These are phyloP conservation scores for Nephromyces sp. DNA, from an alignment of 169 alveolate genomes.

Conservation along the genomic window DNA sequence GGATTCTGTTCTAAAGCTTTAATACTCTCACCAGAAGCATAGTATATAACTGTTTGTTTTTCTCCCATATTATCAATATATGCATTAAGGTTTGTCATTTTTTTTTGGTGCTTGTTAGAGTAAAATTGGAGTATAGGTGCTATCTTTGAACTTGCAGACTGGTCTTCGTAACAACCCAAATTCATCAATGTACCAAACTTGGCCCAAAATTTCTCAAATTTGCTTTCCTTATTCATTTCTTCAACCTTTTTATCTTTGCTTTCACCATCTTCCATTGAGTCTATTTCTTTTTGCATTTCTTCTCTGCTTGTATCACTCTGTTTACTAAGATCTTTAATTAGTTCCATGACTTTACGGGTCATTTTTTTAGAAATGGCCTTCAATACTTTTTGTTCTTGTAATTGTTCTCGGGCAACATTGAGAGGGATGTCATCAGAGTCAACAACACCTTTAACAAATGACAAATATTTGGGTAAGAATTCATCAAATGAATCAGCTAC, in stretches of 20 bases:
- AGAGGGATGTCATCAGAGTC: slow-evolving; percentile 91
- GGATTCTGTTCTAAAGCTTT: slow-evolving; percentile 73
- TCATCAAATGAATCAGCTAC: slow-evolving; percentile 87
- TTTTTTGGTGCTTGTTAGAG: slow-evolving; percentile 68
- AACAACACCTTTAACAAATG: slow-evolving; percentile 86
- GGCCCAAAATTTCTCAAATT: slow-evolving; percentile 70
- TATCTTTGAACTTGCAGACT: slow-evolving; percentile 80
- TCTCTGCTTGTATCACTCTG: slow-evolving; percentile 71
- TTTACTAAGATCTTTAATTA: slow-evolving; percentile 78
- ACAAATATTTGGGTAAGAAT: slow-evolving; percentile 84
- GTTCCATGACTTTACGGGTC: slow-evolving; percentile 88
- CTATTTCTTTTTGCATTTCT: slow-evolving; percentile 18
- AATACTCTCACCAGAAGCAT: slow-evolving; percentile 57
- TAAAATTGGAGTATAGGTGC: slow-evolving; percentile 78
- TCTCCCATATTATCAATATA: slow-evolving; percentile 83
- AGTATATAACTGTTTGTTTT: slow-evolving; percentile 82
- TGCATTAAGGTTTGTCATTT: slow-evolving; percentile 68
- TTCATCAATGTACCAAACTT: slow-evolving; percentile 80
- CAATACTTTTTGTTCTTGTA: slow-evolving; percentile 83
- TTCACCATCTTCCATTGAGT: slow-evolving; percentile 26
- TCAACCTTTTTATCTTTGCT: slow-evolving; percentile 63
- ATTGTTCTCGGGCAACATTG: slow-evolving; percentile 65
- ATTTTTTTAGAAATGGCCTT: slow-evolving; percentile 89
- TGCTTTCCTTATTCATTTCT: slow-evolving; percentile 55
- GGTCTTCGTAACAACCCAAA: slow-evolving; percentile 92